These are phyloP conservation scores for Hypomontagnella submonticulosa DNA, from an alignment of 495 filamentous ascomycete species.

Conservation along the genomic window DNA sequence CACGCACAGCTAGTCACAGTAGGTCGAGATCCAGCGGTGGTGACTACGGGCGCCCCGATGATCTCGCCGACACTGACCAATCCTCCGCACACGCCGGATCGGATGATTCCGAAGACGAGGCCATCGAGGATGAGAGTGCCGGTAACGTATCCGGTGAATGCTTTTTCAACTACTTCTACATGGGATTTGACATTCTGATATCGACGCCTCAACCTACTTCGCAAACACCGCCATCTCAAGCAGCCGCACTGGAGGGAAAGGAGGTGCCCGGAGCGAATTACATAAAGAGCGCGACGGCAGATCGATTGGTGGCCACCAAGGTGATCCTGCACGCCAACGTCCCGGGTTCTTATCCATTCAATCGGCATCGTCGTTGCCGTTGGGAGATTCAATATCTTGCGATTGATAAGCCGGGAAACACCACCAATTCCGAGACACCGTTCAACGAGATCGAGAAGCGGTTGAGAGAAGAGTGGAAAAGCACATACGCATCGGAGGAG, in stretches of 20 bases:
- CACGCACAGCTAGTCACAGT: slow-evolving; percentile 59
- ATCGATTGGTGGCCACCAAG: slow-evolving; percentile 85
- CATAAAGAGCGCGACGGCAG: slow-evolving; percentile 53
- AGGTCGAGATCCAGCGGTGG: slow-evolving; percentile 60
- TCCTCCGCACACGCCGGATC: slow-evolving; percentile 80
- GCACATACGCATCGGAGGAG: slow-evolving; percentile 67
- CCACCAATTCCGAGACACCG: slow-evolving; percentile 77
- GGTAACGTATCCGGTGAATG: slow-evolving; percentile 72
- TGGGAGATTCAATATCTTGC: slow-evolving; percentile 79
- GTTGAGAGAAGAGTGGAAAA: slow-evolving; percentile 78
- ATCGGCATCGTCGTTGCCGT: slow-evolving; percentile 87
- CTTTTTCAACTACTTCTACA: slow-evolving; percentile 96
- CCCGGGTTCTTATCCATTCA: slow-evolving; percentile 95
- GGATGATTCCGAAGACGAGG: slow-evolving; percentile 80
- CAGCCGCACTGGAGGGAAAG: slow-evolving; percentile 22
- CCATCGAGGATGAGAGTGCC: slow-evolving; percentile 59
- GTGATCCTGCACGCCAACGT: slow-evolving; percentile 92
- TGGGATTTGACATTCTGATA: slow-evolving; percentile 93
- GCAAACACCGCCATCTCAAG: slow-evolving; percentile 68
- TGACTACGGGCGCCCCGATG: slow-evolving; percentile 63
- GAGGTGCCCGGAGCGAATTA: slow-evolving; percentile 40
- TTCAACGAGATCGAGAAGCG: slow-evolving; percentile 75
- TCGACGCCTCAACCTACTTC: slow-evolving; percentile 77
- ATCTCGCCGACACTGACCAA: slow-evolving; percentile 82
- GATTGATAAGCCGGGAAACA: slow-evolving; percentile 35